Evolutionary conservation across 2,329 filamentous ascomycete species (phyloP).

Genomic region (Colletotrichum chlorophyti): DNA sequence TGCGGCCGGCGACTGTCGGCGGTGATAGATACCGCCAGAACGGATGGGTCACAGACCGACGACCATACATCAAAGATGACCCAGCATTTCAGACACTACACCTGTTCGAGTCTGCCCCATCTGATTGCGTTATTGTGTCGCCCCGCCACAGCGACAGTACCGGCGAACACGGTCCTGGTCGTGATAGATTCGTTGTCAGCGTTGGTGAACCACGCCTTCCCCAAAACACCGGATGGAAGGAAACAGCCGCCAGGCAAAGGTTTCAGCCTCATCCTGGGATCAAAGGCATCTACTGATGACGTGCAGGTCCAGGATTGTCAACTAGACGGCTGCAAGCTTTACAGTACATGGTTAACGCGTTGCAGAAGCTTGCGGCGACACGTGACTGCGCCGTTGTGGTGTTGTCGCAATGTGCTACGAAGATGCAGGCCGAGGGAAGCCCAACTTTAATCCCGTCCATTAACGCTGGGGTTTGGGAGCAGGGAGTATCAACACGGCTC

Average conservation of each 20-base stretch:
- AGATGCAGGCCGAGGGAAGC: conserved; percentile 70
- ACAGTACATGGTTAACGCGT: conserved; percentile 69
- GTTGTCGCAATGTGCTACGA: conserved; percentile 83
- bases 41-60: conserved; percentile 3
- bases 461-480: conserved; percentile 81
- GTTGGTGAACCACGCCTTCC: conserved; percentile 79
- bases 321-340: conserved; percentile 58
- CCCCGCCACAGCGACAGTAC: conserved; percentile 69
- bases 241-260: conserved; percentile 49
- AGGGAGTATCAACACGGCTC: conserved; percentile 74
- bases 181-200: conserved; percentile 81
- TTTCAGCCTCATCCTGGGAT: conserved; percentile 31
- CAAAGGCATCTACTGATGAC: conserved; percentile 1
- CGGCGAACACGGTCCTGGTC: conserved; percentile 68
- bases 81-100: conserved; percentile 53
- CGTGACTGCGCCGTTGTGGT: conserved; percentile 77
- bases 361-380: conserved; percentile 78
- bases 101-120: conserved; percentile 69
- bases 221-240: conserved; percentile 57
- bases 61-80: conserved; percentile 1
- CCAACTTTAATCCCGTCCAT: conserved; percentile 79
- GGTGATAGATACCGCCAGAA: conserved; percentile 32
- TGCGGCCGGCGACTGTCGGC: conserved; percentile 44
- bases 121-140: conserved; percentile 76
- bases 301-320: conserved; percentile 43